Evolutionary conservation across 2,329 filamentous ascomycete genomes (phyloP), one percentile per base, ranked within the genome.

Genomic region (Claviceps spartinae): DNA sequence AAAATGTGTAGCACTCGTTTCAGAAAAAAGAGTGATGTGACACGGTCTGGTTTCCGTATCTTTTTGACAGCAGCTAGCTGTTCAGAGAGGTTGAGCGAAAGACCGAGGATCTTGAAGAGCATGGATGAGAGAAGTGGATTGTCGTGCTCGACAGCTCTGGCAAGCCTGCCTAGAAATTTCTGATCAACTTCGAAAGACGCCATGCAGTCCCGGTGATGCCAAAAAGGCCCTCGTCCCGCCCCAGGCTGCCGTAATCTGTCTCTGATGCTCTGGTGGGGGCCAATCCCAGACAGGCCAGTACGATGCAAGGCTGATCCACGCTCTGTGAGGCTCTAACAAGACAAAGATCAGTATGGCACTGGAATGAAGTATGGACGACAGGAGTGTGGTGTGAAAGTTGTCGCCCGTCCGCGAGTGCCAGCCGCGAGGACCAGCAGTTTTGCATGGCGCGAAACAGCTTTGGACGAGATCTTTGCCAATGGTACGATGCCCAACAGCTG

Each of bases 121-220:
- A 88, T 89, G 20, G 79, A 78, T 7, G 86, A 86, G 46, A 97
- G 78, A 18, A 90, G 75, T 3, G 86, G 83, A 63, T 91, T 93
- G 60, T 87, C 83, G 54, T 78, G 72, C 63, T 84, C 82, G 59
- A 88, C 89, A 55, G 82, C 78, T 69, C 83, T 86, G 65, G 93
- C 91, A 65, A 95, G 83, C 64, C 82, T 84, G 70, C 88, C 89
- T 62, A 98, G 78, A 70, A 94, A 95, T 72, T 97, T 98, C 72
- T 95, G 90, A 68, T 98, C 93, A 56, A 97, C 88, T 71, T 95
- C 88, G 55, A 89, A 93, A 65, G 90, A 93, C 71, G 93, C 93
- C 93, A 97, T 98, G 56, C 65, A 63, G 61, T 50, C 44, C 2
- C 30, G 2, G 36, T 40, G 40, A 16, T 24, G 44, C 48, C 51